Percentiles rank a stretch among this genome's conserved stretches.
Conservation (phyloP, 75 land plant genomes). For the Cryptomeria japonica region DNA sequence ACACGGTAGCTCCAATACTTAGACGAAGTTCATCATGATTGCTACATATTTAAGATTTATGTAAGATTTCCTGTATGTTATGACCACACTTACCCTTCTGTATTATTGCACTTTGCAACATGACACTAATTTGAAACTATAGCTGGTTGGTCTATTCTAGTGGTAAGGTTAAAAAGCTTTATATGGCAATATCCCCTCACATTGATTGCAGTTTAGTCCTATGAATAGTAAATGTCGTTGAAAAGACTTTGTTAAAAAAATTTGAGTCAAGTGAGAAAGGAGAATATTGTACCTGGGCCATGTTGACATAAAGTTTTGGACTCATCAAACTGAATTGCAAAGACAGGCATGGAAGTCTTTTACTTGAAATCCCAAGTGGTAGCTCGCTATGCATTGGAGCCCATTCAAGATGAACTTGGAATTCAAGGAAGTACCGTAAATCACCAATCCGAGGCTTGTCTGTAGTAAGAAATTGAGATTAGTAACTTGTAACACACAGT, state of each 20-base stretch:
- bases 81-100: not conserved
- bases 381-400: conserved; percentile 71
- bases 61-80: not conserved
- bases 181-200: not conserved
- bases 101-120: not conserved
- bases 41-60: not conserved
- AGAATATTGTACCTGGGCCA: conserved; percentile 50
- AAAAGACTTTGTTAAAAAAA: not conserved
- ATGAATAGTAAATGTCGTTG: not conserved
- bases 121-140: not conserved
- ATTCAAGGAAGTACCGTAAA: conserved; percentile 77
- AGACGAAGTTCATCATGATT: not conserved
- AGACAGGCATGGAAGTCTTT: conserved; percentile 25
- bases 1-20: not conserved
- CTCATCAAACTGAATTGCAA: conserved; percentile 76
- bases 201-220: not conserved
- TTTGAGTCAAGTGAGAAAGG: not conserved
- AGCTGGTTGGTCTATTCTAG: not conserved
- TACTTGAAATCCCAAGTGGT: conserved; percentile 56
- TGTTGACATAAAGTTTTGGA: conserved; percentile 79
- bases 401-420: conserved; percentile 85
- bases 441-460: conserved; percentile 89
- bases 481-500: not conserved
- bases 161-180: conserved; percentile 1
- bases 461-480: conserved; percentile 25